Evolutionary conservation across 78 protist species (phyloP).

Genomic region (Dictyostelium citrinum): DNA sequence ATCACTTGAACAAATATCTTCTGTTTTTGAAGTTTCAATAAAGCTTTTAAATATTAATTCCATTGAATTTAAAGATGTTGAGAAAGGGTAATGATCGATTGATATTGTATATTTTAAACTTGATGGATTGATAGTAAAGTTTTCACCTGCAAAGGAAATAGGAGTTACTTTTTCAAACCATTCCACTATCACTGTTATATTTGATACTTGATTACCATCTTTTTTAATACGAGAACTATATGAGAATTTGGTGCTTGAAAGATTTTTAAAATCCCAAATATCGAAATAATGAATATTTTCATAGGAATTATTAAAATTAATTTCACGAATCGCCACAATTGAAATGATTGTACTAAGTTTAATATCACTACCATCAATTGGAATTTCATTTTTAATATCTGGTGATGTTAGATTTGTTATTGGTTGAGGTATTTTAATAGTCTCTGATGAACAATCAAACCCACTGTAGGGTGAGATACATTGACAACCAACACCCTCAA

Average conservation of each 20-base stretch:
- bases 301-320: not conserved
- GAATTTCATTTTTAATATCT: not conserved
- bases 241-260: not conserved
- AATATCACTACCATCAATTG: not conserved
- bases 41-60: not conserved
- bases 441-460: not conserved
- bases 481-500: not conserved
- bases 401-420: not conserved
- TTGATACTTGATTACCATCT: not conserved
- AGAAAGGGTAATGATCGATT: not conserved
- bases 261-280: not conserved
- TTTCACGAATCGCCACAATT: not conserved
- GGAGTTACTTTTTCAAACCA: not conserved
- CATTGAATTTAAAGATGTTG: not conserved
- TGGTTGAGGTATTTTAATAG: not conserved
- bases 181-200: not conserved
- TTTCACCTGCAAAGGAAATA: not conserved
- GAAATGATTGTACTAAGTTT: not conserved
- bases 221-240: not conserved
- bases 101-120: conserved; percentile 19
- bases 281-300: not conserved
- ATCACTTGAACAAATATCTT: not conserved
- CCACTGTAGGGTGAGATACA: conserved; percentile 20
- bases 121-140: conserved; percentile 7
- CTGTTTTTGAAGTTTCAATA: not conserved